Evolutionary conservation across 345 rosid species (phyloP), one percentile per base, ranked within the genome.

Genomic region (Raphanus sativus): DNA sequence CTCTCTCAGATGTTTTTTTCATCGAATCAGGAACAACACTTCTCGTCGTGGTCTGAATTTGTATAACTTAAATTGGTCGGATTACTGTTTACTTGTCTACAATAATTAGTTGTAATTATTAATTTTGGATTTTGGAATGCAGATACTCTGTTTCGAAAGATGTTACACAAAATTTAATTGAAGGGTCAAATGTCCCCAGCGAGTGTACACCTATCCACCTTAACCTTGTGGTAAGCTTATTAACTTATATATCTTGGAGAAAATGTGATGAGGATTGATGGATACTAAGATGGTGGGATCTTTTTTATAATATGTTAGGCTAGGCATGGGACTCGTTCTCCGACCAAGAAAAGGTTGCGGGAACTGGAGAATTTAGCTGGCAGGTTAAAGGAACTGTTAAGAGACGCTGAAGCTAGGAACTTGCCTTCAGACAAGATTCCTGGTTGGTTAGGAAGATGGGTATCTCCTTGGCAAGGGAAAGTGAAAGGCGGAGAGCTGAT

Each of bases 301-400:
- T 10, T 28, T 75, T 59, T 65, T 9, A 7, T 7, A 6, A 36
- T 70, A 50, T 38, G 6, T 77, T 66, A 95, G 99, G 94, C 97
- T 80, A 89, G 99, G 79, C 99, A 92, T 67, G 98, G 99, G 55
- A 91, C 99, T 77, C 98, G 97, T 62, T 84, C 96, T 67, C 99
- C 99, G 2, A 91, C 98, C n/a, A 89, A 87, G 84, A 92, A 91
- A 66, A 84, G 97, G 69, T 85, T 88, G 83, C 77, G 84, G 72
- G 98, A 92, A 75, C 67, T 95, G 71, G 94, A 91, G 36, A 76
- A 36, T 75, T 72, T 93, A 85, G 87, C 96, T 68, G 80, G 82
- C 68, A 93, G 80, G 75, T 70, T 91, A 69, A 85, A 84, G 69
- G 87, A 83, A 75, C 79, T 91, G 15, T 48, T 90, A 54, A 85